Percentiles rank a stretch among this genome's conserved stretches.
phyloP scores from a whole-genome alignment of 257 asterid species.

The Jasminum sambac region DNA sequence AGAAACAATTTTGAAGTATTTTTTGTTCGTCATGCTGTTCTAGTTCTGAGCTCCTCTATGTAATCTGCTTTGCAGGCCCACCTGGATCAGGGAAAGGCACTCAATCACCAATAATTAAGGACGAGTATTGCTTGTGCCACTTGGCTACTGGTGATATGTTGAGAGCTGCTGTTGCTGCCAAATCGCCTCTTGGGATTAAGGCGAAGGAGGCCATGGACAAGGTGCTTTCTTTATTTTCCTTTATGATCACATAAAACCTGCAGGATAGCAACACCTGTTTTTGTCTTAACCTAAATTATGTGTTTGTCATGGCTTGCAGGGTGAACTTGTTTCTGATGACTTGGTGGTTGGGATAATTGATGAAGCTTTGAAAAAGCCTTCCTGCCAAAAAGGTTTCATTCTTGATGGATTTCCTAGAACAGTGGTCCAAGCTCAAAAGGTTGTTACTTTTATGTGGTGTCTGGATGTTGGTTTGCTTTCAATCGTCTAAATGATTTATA shows the following conservation, averaged over 20 bases:
- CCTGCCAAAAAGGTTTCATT: slow-evolving; percentile 92
- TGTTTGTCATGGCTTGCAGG: slow-evolving; percentile 44
- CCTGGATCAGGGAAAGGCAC: slow-evolving; percentile 98
- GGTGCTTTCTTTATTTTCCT: slow-evolving; percentile 34
- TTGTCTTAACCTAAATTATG: slow-evolving; percentile 5
- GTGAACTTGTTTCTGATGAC: slow-evolving; percentile 95
- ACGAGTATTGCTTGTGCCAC: slow-evolving; percentile 88
- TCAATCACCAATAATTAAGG: slow-evolving; percentile 90
- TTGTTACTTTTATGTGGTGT: slow-evolving; percentile 20
- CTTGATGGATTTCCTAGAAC: slow-evolving; percentile 99
- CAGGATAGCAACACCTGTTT: slow-evolving; percentile 10
- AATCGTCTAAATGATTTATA: background rate
- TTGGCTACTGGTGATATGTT: slow-evolving; percentile 99
- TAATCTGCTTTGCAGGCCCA: slow-evolving; percentile 61
- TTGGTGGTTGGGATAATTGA: slow-evolving; percentile 91
- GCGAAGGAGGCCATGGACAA: slow-evolving; percentile 97
- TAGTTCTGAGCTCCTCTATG: slow-evolving; percentile 18
- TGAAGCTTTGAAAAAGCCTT: slow-evolving; percentile 89
- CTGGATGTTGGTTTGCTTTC: slow-evolving; percentile 14
- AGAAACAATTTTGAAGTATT: background rate
- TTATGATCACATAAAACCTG: slow-evolving; percentile 4
- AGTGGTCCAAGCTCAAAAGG: slow-evolving; percentile 93
- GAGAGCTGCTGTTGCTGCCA: slow-evolving; percentile 94
- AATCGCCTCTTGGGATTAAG: slow-evolving; percentile 85
- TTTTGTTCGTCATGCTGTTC: background rate